Percentiles rank a stretch among this genome's conserved stretches.
Conservation (phyloP, 768 basidiomycete genomes). For the Sutorius australiensis region DNA sequence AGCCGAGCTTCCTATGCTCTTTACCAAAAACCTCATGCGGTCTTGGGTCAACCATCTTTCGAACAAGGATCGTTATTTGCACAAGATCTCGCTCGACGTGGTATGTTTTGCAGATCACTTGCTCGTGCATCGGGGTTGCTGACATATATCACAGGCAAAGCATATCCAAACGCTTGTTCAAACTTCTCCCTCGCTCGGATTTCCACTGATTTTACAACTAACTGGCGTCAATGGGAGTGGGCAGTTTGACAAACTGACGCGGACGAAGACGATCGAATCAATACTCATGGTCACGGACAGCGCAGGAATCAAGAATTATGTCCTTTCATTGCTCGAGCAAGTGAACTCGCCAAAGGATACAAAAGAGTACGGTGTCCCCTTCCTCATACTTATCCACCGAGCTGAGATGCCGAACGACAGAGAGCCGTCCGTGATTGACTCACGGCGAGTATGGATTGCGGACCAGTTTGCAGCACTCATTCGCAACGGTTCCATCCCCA, state of each 20-base stretch:
- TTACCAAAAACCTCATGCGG: conserved; percentile 94
- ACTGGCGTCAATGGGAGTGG: conserved; percentile 79
- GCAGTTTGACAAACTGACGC: conserved; percentile 89
- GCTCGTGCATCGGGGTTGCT: not conserved
- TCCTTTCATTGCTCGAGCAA: conserved; percentile 64
- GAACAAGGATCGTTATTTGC: conserved; percentile 80
- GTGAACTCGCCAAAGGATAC: conserved; percentile 46
- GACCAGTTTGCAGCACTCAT: conserved; percentile 81
- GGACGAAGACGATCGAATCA: conserved; percentile 87
- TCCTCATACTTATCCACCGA: not conserved
- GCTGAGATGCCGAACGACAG: conserved; percentile 31
- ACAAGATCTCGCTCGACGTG: conserved; percentile 83
- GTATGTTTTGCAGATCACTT: conserved; percentile 39
- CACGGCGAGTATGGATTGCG: conserved; percentile 74
- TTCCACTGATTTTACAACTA: conserved; percentile 79
- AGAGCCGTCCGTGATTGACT: conserved; percentile 44
- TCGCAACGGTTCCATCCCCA: conserved; percentile 75
- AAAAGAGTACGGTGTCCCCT: conserved; percentile 37
- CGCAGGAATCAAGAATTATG: conserved; percentile 73
- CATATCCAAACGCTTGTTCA: conserved; percentile 75
- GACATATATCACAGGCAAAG: conserved; percentile 47
- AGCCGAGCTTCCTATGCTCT: conserved; percentile 75
- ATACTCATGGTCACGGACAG: conserved; percentile 72
- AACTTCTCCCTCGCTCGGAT: conserved; percentile 73
- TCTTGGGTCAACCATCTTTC: conserved; percentile 96